Conservation (phyloP, 164 flowering plant species). For the Cinnamomum chago region DNA sequence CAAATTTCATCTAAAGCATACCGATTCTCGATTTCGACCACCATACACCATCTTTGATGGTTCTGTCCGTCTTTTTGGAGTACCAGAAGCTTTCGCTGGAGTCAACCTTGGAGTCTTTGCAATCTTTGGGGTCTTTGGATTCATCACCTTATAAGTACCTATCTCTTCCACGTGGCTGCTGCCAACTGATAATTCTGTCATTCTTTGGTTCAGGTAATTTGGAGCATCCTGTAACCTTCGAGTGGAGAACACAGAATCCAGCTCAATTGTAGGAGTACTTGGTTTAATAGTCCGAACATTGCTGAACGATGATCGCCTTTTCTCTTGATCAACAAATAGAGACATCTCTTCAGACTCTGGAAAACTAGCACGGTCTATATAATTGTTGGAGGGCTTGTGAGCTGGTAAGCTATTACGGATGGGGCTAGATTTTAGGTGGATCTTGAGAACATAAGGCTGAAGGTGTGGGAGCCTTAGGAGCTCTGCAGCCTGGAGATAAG, state of each 20-base stretch:
- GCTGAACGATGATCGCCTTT: constrained; percentile 52
- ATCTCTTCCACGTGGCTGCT: constrained; percentile 36
- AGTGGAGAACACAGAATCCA: constrained; percentile 43
- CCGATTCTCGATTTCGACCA: constrained; percentile 45
- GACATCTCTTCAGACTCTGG: constrained; percentile 38
- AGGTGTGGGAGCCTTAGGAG: constrained; percentile 80
- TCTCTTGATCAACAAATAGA: constrained; percentile 27
- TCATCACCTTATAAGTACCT: constrained; percentile 28
- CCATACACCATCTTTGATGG: constrained; percentile 34
- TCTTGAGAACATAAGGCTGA: constrained; percentile 62
- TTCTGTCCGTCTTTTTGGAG: constrained; percentile 47
- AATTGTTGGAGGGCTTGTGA: constrained; percentile 37
- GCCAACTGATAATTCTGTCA: constrained; percentile 41
- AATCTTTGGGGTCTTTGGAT: constrained; percentile 28
- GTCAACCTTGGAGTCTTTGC: constrained; percentile 47
- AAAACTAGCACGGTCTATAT: constrained; percentile 46
- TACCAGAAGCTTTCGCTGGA: constrained; percentile 47
- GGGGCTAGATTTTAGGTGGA: constrained; percentile 62
- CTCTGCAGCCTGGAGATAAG: constrained; percentile 69
- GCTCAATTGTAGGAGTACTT: constrained; percentile 53
- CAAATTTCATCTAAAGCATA: constrained; percentile 21
- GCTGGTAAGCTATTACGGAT: constrained; percentile 39
- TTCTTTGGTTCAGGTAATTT: constrained; percentile 28
- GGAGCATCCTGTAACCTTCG: constrained; percentile 31
- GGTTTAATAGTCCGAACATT: constrained; percentile 69